These are phyloP conservation scores for Neurospora sp. DNA, from an alignment of 495 filamentous ascomycete genomes.

Conservation along the genomic window DNA sequence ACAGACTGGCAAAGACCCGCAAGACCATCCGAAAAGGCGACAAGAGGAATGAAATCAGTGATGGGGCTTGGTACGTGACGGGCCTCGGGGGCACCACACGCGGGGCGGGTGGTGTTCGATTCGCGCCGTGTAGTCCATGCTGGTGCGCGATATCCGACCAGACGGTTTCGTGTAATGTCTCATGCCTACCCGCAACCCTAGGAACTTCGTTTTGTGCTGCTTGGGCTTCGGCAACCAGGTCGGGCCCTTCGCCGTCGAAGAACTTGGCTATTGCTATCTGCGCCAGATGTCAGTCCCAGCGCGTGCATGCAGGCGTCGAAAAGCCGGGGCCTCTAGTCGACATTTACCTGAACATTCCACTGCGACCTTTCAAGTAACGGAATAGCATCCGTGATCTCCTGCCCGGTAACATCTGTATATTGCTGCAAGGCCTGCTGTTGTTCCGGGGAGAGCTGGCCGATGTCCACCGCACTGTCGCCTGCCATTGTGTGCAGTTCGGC, in stretches of 20 bases:
- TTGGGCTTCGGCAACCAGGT: conserved; percentile 68
- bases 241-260: conserved; percentile 88
- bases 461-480: conserved; percentile 41
- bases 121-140: not conserved
- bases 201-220: conserved; percentile 50
- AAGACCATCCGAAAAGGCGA: conserved; percentile 74
- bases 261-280: conserved; percentile 94
- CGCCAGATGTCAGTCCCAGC: not conserved
- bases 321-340: not conserved
- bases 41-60: conserved; percentile 67
- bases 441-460: conserved; percentile 56
- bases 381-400: conserved; percentile 67
- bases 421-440: conserved; percentile 79
- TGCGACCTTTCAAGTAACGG: conserved; percentile 73
- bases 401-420: conserved; percentile 79
- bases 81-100: conserved; percentile 69
- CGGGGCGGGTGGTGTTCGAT: conserved; percentile 54
- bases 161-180: conserved; percentile 58
- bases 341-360: conserved; percentile 85
- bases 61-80: conserved; percentile 53
- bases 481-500: conserved; percentile 17
- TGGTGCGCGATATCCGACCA: conserved; percentile 9
- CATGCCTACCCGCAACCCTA: conserved; percentile 47
- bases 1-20: conserved; percentile 51
- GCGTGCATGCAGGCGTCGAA: not conserved